Percentiles rank a stretch among this genome's conserved stretches.
These are phyloP conservation scores for Hibiscus mutabilis DNA, from an alignment of 345 rosid genomes.

Conservation along the genomic window DNA sequence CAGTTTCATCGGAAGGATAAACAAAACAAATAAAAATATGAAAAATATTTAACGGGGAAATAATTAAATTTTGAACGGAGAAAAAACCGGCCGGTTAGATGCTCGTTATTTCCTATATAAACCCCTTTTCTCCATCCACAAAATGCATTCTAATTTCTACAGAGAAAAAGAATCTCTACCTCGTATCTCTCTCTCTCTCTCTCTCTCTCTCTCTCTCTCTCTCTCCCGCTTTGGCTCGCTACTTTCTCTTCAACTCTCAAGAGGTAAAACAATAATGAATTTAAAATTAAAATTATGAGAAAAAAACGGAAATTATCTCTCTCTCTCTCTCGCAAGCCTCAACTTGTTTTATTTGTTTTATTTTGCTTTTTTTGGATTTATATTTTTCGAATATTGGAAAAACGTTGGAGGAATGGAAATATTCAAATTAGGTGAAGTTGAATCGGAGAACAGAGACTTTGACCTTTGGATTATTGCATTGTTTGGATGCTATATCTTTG, in stretches of 20 bases:
- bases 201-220: too few relatives aligned
- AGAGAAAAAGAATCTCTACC: slow-evolving; percentile 8
- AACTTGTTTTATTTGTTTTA: background rate
- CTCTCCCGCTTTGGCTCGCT: slow-evolving; percentile 5
- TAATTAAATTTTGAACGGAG: slow-evolving; percentile 24
- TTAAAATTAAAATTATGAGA: background rate
- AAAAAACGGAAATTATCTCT: background rate
- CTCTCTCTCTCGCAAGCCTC: too few relatives aligned
- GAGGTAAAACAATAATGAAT: slow-evolving; percentile 24
- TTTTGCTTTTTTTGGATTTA: slow-evolving; percentile 4
- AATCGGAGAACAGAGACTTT: slow-evolving; percentile 14
- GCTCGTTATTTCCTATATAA: slow-evolving; percentile 50
- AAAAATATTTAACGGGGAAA: background rate
- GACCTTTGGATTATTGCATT: slow-evolving; percentile 15
- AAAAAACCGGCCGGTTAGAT: slow-evolving; percentile 27
- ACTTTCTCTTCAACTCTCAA: slow-evolving; percentile 17
- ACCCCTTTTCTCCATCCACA: slow-evolving; percentile 16
- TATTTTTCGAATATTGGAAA: slow-evolving; percentile 5
- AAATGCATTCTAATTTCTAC: slow-evolving; percentile 14
- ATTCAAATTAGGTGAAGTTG: background rate
- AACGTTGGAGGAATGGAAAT: background rate
- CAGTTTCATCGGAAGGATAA: background rate
- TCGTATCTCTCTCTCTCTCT: too few relatives aligned
- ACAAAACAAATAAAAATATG: background rate
- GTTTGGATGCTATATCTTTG: background rate